These are phyloP conservation scores for Peterozyma xylosa DNA, from an alignment of 805 yeast species.

Conservation along the genomic window DNA sequence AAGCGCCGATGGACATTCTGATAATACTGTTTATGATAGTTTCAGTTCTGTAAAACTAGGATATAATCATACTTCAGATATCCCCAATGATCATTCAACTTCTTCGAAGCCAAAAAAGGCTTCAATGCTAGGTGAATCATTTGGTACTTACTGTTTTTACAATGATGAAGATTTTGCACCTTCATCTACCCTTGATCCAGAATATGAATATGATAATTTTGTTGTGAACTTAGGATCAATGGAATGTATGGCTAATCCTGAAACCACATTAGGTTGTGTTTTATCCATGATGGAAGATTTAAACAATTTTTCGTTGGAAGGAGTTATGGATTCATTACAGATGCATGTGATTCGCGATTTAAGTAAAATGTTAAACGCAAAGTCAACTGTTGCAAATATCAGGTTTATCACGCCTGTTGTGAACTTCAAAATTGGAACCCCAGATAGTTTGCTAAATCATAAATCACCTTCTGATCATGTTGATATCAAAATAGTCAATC, in stretches of 20 bases:
- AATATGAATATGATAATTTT: slow-evolving; percentile 45
- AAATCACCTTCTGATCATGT: background rate
- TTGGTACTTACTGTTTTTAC: slow-evolving; percentile 1
- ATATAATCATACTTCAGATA: background rate
- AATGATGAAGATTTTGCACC: slow-evolving; percentile 9
- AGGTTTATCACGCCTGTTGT: slow-evolving; percentile 42
- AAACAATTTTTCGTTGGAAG: slow-evolving; percentile 31
- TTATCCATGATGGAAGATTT: slow-evolving; percentile 30
- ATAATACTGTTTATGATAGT: slow-evolving; percentile 20
- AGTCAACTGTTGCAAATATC: slow-evolving; percentile 30
- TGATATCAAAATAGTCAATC: slow-evolving; percentile 12
- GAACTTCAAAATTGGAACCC: slow-evolving; percentile 29
- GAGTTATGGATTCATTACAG: slow-evolving; percentile 60
- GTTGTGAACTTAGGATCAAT: slow-evolving; percentile 48
- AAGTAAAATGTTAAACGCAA: slow-evolving; percentile 21
- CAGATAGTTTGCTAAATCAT: slow-evolving; percentile 5
- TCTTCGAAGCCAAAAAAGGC: background rate
- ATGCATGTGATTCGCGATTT: slow-evolving; percentile 44
- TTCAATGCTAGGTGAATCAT: background rate
- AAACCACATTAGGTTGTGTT: slow-evolving; percentile 10
- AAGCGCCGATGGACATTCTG: background rate
- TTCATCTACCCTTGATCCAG: slow-evolving; percentile 22
- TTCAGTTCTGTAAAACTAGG: background rate
- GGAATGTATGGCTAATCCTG: slow-evolving; percentile 38
- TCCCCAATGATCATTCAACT: background rate